Base-by-base conservation (phyloP, 2,329 filamentous ascomycete species). In the Phaeosphaeria sp. region DNA sequence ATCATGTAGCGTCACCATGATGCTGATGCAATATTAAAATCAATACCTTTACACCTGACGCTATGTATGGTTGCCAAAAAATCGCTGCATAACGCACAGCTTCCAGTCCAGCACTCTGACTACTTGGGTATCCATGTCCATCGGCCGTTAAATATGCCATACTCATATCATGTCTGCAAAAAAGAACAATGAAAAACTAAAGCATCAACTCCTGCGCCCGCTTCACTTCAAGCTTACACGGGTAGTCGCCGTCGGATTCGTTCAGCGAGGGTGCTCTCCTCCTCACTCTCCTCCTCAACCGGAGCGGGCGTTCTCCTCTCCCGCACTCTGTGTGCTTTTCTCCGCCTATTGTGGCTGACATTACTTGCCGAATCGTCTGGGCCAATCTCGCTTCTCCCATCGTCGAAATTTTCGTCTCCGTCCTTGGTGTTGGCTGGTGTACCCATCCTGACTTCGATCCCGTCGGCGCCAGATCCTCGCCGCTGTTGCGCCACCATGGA, bases 341-440 rank as follows among this genome's bases (percentile, higher is more conserved):
- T 83, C 69, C 89, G 83, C 66, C 89, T 78, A 52, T 88, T 89
- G 72, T 88, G 91, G 71, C 87, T 89, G 58, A 94, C 91, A 72
- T 93, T 93, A 77, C 90, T 93, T 22, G 91, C 91, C 53, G 86
- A 90, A 75, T 94, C 91, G 69, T 94, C 91, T 0, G 91, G 91
- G 65, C 88, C 88, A 49, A 94, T 81, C 65, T 81, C 80, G 42
- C 77, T 81, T 57, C 77, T 70, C 44, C 77, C 69, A 49, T 80
- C 81, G 22, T 79, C 78, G 25, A 77, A 58, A 7, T 68, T 66
- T 47, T 77, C 74, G 44, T 78, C 76, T 43, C 65, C 65, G 20
- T 74, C 75, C 49, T 49, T 56, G 36, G 62, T 64, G 56, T 77
- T 66, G 21, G 79, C 76, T 1, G 84, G 84, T 78, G 86, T 51